phyloP scores from a whole-genome alignment of 352 stramenopile species.

The Phytopythium chamaehyphon region DNA sequence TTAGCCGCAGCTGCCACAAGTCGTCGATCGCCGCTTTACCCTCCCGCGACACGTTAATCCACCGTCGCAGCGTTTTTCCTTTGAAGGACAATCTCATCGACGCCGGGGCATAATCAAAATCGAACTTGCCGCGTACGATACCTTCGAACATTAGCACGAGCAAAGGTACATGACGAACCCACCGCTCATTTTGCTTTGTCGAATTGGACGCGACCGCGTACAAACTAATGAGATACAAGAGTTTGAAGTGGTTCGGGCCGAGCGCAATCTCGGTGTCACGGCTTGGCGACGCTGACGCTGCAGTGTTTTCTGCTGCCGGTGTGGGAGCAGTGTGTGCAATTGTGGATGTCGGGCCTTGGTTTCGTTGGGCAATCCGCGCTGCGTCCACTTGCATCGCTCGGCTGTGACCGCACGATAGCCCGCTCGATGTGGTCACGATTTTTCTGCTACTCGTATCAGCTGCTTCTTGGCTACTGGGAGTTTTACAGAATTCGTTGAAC shows the following conservation, averaged over 20 bases:
- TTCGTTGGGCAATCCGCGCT: neutral
- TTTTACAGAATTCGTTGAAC: neutral
- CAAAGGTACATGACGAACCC: constrained; percentile 94
- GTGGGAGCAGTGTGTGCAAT: constrained; percentile 5
- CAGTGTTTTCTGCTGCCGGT: constrained; percentile 8
- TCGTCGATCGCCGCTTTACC: constrained; percentile 95
- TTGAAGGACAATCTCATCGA: constrained; percentile 92
- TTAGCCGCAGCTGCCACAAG: constrained; percentile 89
- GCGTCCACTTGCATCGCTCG: constrained; percentile 6
- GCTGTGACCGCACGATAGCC: neutral
- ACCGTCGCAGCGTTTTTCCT: constrained; percentile 71
- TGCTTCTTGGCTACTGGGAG: neutral
- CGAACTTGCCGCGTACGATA: constrained; percentile 90
- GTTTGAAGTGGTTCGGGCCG: constrained; percentile 94
- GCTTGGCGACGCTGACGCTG: constrained; percentile 9
- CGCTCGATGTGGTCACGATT: neutral
- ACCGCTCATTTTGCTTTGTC: constrained; percentile 91
- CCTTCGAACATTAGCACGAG: constrained; percentile 97
- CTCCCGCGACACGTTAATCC: constrained; percentile 95
- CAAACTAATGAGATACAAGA: constrained; percentile 95
- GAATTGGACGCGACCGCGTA: constrained; percentile 90
- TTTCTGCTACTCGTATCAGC: neutral
- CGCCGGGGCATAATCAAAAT: constrained; percentile 97
- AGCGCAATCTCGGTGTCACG: constrained; percentile 33
- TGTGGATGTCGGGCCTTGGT: constrained; percentile 7